These are phyloP conservation scores for Metschnikowia corniflorae DNA, from an alignment of 805 yeast species.

Conservation along the genomic window DNA sequence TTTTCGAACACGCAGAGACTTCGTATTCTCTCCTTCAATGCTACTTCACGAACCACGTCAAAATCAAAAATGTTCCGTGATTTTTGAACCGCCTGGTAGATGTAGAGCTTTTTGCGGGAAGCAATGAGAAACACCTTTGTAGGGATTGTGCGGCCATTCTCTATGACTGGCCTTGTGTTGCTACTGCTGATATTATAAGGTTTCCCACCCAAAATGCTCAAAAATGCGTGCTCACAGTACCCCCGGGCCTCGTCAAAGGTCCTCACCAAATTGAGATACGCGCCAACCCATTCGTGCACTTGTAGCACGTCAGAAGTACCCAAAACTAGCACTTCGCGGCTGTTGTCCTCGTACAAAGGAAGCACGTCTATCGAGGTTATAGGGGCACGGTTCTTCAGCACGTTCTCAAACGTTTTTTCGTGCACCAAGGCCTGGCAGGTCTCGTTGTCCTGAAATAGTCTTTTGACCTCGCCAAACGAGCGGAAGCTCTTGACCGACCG, in stretches of 20 bases:
- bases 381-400: slow-evolving; percentile 16
- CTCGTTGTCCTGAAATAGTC: slow-evolving; percentile 21
- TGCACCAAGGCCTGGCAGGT: slow-evolving; percentile 16
- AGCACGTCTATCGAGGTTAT: slow-evolving; percentile 18
- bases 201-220: not conserved
- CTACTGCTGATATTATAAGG: not conserved
- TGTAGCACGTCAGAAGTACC: slow-evolving; percentile 23
- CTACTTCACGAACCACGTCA: slow-evolving; percentile 20
- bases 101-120: slow-evolving; percentile 27
- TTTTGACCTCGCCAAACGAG: slow-evolving; percentile 25
- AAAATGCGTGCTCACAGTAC: not conserved
- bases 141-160: not conserved
- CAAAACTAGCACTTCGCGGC: slow-evolving; percentile 25
- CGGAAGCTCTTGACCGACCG: slow-evolving; percentile 18
- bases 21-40: slow-evolving; percentile 30
- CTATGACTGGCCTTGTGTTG: not conserved
- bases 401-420: slow-evolving; percentile 22
- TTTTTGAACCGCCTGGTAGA: slow-evolving; percentile 26
- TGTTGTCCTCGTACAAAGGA: slow-evolving; percentile 18
- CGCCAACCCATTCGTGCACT: slow-evolving; percentile 30
- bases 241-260: slow-evolving; percentile 24
- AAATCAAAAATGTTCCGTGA: slow-evolving; percentile 31
- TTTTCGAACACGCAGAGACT: slow-evolving; percentile 17
- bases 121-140: slow-evolving; percentile 25
- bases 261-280: slow-evolving; percentile 31